Evolutionary conservation across 1,139 yeast species (phyloP), one percentile per base, ranked within the genome.

Genomic region (Spathaspora sp.): DNA sequence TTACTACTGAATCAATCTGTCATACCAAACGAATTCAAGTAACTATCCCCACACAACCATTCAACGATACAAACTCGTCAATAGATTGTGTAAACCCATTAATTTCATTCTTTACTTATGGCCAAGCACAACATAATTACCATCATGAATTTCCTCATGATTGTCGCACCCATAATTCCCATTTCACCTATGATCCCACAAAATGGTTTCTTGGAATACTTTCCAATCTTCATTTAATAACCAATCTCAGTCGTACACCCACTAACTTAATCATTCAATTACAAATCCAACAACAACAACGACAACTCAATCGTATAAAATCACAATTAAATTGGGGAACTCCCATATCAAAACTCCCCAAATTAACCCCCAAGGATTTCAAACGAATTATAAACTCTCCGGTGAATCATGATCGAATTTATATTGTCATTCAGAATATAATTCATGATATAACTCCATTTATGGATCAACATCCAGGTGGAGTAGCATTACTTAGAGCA

Each of bases 111-210:
- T 56, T 84, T 8, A 80, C 89, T 0, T 81, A 80, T 58, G 91
- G 91, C 2, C 89, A 85, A 60, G 64, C 74, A 7, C 66, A 75
- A 55, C 87, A 84, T 53, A 84, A 84, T 58, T 85, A 80, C 58
- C 91, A 85, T 59, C 89, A 85, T 57, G 89, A 84, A 57, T 85
- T 85, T 54, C 87, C 89, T 1, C 82, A 80, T 51, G 90, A 85
- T 59, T 84, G 80, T 58, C 72, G 81, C 48, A 79, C 81, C 8
- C 60, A 67, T 9, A 65, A 74, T 25, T 71, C 78, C 23, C 61
- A 70, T 62, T 74, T 75, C 54, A 76, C 80, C 1, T 80, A 77
- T 57, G 90, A 85, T 58, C 89, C 90, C 1, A 80, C 87, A 3
- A 84, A 82, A 58, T 81, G 86, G 85, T 69, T 75, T 34, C 64